Evolutionary conservation across 2,329 filamentous ascomycete genomes (phyloP), one percentile per base, ranked within the genome.

Genomic region (Talaromyces sp.): DNA sequence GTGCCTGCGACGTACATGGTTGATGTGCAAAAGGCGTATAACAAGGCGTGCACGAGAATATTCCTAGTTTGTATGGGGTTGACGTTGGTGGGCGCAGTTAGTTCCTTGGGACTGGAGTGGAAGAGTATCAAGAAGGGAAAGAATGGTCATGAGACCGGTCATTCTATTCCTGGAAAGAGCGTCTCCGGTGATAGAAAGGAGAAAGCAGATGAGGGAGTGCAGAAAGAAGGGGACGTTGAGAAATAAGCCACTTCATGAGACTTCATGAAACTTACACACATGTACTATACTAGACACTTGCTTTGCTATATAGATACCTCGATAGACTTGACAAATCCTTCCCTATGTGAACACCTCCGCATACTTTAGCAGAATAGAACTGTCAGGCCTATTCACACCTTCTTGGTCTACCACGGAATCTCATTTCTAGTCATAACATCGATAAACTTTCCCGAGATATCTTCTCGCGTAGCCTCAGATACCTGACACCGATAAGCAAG

Each of bases 81-180:
- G n/a, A 18, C 56, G 6, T 39, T 60, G 21, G 57, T 23, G 6
- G 61, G 55, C 0, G 28, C 59, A 5, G n/a, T 63, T 3, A 44
- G 55, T 35, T 37, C 55, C 46, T 33, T 63, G 42, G 61, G 61
- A 11, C 18, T 63, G 57, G 61, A 63, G 55, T 63, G 61, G 61
- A 63, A 63, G 44, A 60, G 44, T 42, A 63, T 63, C 8, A 63
- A 63, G 16, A 63, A 63, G n/a, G 61, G 61, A 11, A 60, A 42
- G 25, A 63, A 63, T 44, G 55, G 61, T 5, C 61, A 63, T n/a
- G 25, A 8, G 1, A 5, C 46, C 4, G 46, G 3, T 11, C 5
- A 18, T 5, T 3, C 3, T 18, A 7, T 25, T 11, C n/a, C 9
- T 33, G 28, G 21, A 14, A 52, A 52, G 9, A 2, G 3, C 1